Evolutionary conservation across 108 stramenopile genomes (phyloP).

Genomic region (Discostella stelligeroides): DNA sequence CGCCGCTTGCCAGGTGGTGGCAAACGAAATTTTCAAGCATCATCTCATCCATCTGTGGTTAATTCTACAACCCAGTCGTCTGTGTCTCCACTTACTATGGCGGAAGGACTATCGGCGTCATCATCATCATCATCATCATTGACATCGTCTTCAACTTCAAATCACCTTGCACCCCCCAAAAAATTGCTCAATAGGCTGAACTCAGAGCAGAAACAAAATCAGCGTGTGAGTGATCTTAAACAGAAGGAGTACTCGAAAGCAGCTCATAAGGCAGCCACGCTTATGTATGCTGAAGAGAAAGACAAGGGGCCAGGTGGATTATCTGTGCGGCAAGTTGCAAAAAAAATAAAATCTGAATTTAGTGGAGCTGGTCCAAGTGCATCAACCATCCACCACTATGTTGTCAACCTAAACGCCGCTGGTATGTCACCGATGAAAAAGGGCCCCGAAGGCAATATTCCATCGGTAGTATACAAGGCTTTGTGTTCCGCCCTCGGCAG

Average conservation of each 20-base stretch:
- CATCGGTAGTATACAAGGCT: neutral
- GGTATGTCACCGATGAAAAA: neutral
- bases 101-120: too few relatives aligned
- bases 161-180: neutral
- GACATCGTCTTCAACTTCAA: too few relatives aligned
- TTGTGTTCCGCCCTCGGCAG: neutral
- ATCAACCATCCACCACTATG: too few relatives aligned
- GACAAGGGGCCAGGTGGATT: neutral
- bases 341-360: too few relatives aligned
- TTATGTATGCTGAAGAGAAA: neutral
- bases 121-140: too few relatives aligned
- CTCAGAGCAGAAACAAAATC: neutral
- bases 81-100: too few relatives aligned
- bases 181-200: neutral
- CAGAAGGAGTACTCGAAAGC: neutral
- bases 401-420: neutral
- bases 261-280: constrained; percentile 2
- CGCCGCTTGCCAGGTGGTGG: too few relatives aligned
- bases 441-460: neutral
- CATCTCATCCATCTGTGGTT: too few relatives aligned
- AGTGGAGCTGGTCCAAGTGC: too few relatives aligned
- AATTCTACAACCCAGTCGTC: too few relatives aligned
- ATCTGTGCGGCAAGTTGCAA: neutral
- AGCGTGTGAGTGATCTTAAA: neutral
- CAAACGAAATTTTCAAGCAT: too few relatives aligned